A percentile compares a stretch with the other conserved stretches of the same genome.
Evolutionary conservation across 805 yeast genomes (phyloP).

Genomic region (Starmerella bombi): DNA sequence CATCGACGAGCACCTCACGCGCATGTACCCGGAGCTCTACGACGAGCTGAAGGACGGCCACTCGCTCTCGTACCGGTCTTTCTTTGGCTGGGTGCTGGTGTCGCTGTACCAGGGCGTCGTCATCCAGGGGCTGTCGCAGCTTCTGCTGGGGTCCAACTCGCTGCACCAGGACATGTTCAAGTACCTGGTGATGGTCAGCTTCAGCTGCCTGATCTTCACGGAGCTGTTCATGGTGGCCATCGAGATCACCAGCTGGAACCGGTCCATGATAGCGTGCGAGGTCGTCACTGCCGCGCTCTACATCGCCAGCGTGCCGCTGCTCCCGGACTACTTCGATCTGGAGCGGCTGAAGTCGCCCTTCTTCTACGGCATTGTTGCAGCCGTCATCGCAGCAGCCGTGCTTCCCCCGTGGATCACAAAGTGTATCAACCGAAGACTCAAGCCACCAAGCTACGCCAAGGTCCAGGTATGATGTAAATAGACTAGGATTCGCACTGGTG

Average conservation of each 20-base stretch:
- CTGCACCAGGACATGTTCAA: constrained; percentile 41
- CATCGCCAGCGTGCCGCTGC: constrained; percentile 66
- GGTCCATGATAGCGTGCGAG: constrained; percentile 59
- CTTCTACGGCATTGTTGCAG: constrained; percentile 56
- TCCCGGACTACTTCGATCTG: constrained; percentile 76
- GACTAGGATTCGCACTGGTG: too few relatives aligned
- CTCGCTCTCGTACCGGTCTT: constrained; percentile 73
- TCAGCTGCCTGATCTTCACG: constrained; percentile 63
- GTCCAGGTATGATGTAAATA: constrained; percentile 40
- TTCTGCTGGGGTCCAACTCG: constrained; percentile 41
- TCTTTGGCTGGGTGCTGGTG: constrained; percentile 79
- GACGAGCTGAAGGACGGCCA: constrained; percentile 81
- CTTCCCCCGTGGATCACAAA: constrained; percentile 84
- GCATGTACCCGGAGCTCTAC: constrained; percentile 86
- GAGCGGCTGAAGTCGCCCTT: constrained; percentile 41
- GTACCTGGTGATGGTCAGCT: constrained; percentile 75
- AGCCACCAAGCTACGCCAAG: constrained; percentile 94
- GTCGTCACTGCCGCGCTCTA: constrained; percentile 54
- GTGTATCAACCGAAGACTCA: constrained; percentile 54
- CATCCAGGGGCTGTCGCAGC: constrained; percentile 71
- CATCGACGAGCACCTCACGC: constrained; percentile 77
- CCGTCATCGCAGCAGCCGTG: constrained; percentile 56
- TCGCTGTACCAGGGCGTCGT: constrained; percentile 84
- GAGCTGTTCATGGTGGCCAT: constrained; percentile 89
- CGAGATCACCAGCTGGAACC: constrained; percentile 86